A percentile compares a stretch with the other conserved stretches of the same genome.
Evolutionary conservation across 805 yeast genomes (phyloP).

Genomic region (Kuraishia piskuri): DNA sequence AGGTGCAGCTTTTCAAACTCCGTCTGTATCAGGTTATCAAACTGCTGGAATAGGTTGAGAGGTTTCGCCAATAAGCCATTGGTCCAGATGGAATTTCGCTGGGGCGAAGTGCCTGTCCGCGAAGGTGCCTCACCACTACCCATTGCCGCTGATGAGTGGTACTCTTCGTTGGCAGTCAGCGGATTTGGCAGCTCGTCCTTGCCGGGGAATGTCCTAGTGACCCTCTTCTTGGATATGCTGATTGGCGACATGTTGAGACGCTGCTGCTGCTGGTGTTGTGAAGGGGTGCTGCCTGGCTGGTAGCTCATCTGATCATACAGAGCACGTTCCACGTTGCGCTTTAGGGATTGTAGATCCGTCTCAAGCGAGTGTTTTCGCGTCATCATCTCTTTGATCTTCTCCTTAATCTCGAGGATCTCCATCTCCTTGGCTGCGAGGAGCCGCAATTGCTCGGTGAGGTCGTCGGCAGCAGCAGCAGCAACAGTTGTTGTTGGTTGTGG

Average conservation of each 20-base stretch:
- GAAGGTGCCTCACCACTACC: background rate
- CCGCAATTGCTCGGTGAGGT: constrained; percentile 47
- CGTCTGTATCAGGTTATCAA: constrained; percentile 56
- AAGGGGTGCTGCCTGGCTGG: background rate
- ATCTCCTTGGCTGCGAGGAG: constrained; percentile 61
- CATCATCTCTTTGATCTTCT: constrained; percentile 36
- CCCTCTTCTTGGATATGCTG: background rate
- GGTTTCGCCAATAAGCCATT: constrained; percentile 36
- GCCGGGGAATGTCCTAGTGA: background rate
- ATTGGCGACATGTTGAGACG: background rate
- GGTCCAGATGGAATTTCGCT: background rate
- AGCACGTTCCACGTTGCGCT: constrained; percentile 36
- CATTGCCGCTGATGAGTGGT: background rate
- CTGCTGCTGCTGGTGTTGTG: too few relatives aligned
- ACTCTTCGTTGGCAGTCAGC: background rate
- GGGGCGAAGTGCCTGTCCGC: background rate
- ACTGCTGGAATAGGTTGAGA: constrained; percentile 51
- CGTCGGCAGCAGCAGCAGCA: constrained; percentile 12
- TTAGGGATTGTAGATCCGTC: constrained; percentile 40
- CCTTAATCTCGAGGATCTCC: constrained; percentile 56
- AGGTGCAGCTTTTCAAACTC: constrained; percentile 51
- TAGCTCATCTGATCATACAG: constrained; percentile 30
- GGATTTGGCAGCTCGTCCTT: background rate
- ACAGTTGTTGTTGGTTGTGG: background rate
- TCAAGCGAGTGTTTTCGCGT: constrained; percentile 31